phyloP scores from a whole-genome alignment of 768 basidiomycete genomes.

The Psilocybe sp. region DNA sequence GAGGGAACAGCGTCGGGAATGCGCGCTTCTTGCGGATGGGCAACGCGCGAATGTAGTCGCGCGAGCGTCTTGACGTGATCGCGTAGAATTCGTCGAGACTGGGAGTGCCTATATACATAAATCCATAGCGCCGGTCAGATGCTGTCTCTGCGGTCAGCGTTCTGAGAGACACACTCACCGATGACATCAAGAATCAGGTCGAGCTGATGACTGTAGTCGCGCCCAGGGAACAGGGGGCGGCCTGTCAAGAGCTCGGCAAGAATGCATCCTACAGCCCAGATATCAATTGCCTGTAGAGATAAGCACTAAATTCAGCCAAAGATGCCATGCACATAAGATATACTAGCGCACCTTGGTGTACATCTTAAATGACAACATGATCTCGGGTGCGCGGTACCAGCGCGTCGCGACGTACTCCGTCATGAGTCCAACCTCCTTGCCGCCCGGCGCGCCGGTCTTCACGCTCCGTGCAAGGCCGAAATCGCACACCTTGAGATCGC shows the following conservation, averaged over 20 bases:
- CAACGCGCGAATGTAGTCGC: slow-evolving; percentile 84
- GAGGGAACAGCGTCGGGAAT: slow-evolving; percentile 74
- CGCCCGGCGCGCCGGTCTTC: slow-evolving; percentile 49
- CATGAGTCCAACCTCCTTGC: slow-evolving; percentile 68
- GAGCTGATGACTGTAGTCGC: slow-evolving; percentile 85
- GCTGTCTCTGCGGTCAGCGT: background rate
- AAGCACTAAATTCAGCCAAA: slow-evolving; percentile 2
- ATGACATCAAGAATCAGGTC: slow-evolving; percentile 87
- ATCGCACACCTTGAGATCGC: slow-evolving; percentile 87
- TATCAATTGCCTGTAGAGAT: slow-evolving; percentile 49
- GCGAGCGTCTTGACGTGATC: slow-evolving; percentile 79
- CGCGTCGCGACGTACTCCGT: slow-evolving; percentile 88
- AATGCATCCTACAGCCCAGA: slow-evolving; percentile 76
- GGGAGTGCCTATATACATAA: slow-evolving; percentile 56
- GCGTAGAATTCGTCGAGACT: slow-evolving; percentile 89
- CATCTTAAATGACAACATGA: slow-evolving; percentile 94
- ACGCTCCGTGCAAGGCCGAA: slow-evolving; percentile 79
- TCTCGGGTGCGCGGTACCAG: slow-evolving; percentile 93
- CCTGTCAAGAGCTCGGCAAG: slow-evolving; percentile 81
- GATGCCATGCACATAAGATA: slow-evolving; percentile 1
- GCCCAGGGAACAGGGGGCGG: slow-evolving; percentile 84
- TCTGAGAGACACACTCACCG: slow-evolving; percentile 33
- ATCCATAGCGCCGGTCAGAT: slow-evolving; percentile 11
- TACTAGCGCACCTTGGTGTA: slow-evolving; percentile 57
- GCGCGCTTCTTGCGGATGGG: slow-evolving; percentile 77